A percentile compares a stretch with the other conserved stretches of the same genome.
These are phyloP conservation scores for Solanum chiquidenum DNA, from an alignment of 257 asterid genomes.

Conservation along the genomic window DNA sequence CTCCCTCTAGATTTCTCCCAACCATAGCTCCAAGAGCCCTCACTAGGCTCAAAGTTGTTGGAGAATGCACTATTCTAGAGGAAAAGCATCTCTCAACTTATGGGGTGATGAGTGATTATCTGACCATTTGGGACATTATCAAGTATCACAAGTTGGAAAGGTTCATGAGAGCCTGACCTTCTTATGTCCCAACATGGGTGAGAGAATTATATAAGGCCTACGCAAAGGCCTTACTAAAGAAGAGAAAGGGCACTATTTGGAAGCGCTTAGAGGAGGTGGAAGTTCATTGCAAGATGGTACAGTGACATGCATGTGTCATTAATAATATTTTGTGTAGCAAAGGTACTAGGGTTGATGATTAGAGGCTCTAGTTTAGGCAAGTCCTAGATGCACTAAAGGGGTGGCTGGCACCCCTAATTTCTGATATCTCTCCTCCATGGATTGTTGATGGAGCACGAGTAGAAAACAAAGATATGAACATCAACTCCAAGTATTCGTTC, in stretches of 20 bases:
- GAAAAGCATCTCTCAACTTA: neutral
- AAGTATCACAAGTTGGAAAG: neutral
- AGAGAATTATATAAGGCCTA: neutral
- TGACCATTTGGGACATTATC: neutral
- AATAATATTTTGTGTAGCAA: too few relatives aligned
- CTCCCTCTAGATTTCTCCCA: neutral
- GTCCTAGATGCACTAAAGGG: neutral
- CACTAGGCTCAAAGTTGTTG: neutral
- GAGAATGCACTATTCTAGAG: too few relatives aligned
- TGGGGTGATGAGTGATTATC: neutral
- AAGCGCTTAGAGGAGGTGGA: neutral
- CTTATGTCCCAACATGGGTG: neutral
- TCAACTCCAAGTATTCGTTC: neutral
- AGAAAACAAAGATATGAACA: neutral
- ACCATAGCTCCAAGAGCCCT: neutral
- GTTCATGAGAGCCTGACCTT: neutral
- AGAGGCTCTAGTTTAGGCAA: neutral
- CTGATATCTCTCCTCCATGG: neutral
- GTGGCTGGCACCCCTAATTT: neutral
- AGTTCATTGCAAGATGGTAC: neutral
- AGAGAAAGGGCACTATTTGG: neutral
- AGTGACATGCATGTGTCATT: neutral
- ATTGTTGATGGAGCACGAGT: neutral
- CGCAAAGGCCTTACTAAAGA: neutral
- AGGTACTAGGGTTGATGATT: too few relatives aligned